Evolutionary conservation across 2,329 filamentous ascomycete genomes (phyloP), one percentile per base, ranked within the genome.

Genomic region (Penicillium sp.): DNA sequence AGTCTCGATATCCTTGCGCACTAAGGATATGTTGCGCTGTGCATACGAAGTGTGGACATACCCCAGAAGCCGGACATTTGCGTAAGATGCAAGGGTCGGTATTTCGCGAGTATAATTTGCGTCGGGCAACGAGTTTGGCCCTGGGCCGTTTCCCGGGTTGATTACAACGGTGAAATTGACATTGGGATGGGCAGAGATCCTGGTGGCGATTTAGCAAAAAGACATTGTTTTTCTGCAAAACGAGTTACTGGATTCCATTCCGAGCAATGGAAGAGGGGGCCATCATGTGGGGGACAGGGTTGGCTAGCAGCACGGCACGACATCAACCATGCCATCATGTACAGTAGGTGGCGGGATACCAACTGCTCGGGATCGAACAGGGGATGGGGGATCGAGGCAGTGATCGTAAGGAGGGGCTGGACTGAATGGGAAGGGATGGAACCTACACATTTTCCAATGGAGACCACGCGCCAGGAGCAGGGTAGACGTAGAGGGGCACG

Each of bases 21-120:
- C 70, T 73, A 77, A 60, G 68, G 76, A 70, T 72, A 82, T 68
- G 53, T 76, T 69, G 53, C 76, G 75, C 51, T 67, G 71, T 25
- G 73, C 75, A 69, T 84, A 86, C 40, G 80, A 82, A 58, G 80
- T 81, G 49, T 82, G 73, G 69, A 84, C 82, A 68, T 83, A 83
- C 11, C 78, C 81, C 57, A 85, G 71, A 52, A 82, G 78, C 37
- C 78, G 76, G 55, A 81, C 79, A 71, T 85, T 85, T 61, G 78
- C 69, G 64, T 78, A 73, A 22, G 71, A 68, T 57, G 76, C 75
- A 51, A 82, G 73, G 55, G 68, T 73, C 38, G 74, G 73, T 52
- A 81, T 76, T 63, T 78, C 79, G 40, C 74, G 70, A 30, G 74
- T 76, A 66, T 81, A 82, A 66, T 79, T 78, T 55, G 71, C 72